Base-by-base conservation (phyloP, 495 filamentous ascomycete species). In the Penicillium paxilli region DNA sequence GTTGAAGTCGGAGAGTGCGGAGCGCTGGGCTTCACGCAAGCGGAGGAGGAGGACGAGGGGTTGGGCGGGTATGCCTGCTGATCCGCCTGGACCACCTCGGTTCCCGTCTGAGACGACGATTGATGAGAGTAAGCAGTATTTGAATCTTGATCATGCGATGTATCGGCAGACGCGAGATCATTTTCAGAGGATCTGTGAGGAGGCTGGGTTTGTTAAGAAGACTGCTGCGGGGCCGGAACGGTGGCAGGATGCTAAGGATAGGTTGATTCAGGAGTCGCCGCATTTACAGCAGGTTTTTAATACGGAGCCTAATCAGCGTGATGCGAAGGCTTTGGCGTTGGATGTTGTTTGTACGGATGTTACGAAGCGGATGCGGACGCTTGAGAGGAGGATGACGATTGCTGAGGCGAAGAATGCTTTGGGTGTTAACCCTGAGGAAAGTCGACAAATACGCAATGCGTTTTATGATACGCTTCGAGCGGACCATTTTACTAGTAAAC, bases 41-140 rank as follows among this genome's bases (percentile, higher is more conserved):
- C 85, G 90, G 33, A 81, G 89, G 12, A 82, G 88, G 17, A 83
- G 87, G 23, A 92, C 84, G 46, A 80, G 82, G 52, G 82, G 81
- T 9, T 90, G 82, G 80, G 87, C 84, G 32, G 87, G 87, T 6
- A 62, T 92, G 24, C 87, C 88, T 12, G 80, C 89, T 38, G 89
- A 92, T 70, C 86, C 86, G 19, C 85, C 86, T 4, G 82, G 80
- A 16, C 87, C 87, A 14, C 89, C 89, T 33, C 83, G 90, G 41
- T 92, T 88, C 63, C 87, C 87, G 0, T 91, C 88, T 5, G 90
- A 93, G 63, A 91, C 86, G 9, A 91, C 90, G 1, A 81, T 94
- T 50, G 85, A 89, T 59, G 89, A 94, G 62, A 83, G 85, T 69
- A 91, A 91, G 62, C 75, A 78, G 16, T 85, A 83, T 59, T 73